Base-by-base conservation (phyloP, 345 rosid genomes). In the Gossypium herbaceum region DNA sequence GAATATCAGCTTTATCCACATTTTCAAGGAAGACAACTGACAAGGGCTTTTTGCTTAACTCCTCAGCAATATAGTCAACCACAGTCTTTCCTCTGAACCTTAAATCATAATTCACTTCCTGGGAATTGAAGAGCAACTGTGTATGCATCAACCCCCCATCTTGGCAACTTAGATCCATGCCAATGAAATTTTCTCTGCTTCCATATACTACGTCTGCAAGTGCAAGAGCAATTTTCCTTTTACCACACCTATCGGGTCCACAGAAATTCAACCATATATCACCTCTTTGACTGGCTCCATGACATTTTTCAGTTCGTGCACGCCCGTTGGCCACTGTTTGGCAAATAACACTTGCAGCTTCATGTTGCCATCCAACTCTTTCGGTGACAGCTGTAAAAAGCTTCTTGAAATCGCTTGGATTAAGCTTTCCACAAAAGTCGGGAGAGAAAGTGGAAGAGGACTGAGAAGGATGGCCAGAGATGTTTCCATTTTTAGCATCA, bases 11-110 rank as follows among this genome's bases (percentile, higher is more conserved):
- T 80, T 83, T 81, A 69, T 89, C 94, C 54, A 90, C 78, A 83
- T 90, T 88, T 80, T 92, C 95, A 71, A 92, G 92, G 73, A 89
- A 90, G 19, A 90, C 86, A 52, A 92, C 83, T 27, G 90, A 88
- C 48, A 63, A 55, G 12, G 96, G 96, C 69, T 81, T 92, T 81
- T 77, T 88, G 79, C 79, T 72, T 81, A 92, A 43, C 82, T 89
- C 91, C 64, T 68, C 91, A 22, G 89, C 87, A 75, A 92, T 71
- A 77, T 81, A 81, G 79, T 92, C 97, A 60, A 88, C 89, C 59
- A 84, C 76, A 1, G 90, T 90, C 78, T 88, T 90, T 60, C 97
- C 97, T 77, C 97, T 84, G 66, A 81, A 77, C 65, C 68, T 72
- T 56, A 72, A 50, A 68, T 77, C 75, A 71, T 85, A 73, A 77